Evolutionary conservation across 805 yeast genomes (phyloP), one percentile per base, ranked within the genome.

Genomic region (Metschnikowia cubensis): DNA sequence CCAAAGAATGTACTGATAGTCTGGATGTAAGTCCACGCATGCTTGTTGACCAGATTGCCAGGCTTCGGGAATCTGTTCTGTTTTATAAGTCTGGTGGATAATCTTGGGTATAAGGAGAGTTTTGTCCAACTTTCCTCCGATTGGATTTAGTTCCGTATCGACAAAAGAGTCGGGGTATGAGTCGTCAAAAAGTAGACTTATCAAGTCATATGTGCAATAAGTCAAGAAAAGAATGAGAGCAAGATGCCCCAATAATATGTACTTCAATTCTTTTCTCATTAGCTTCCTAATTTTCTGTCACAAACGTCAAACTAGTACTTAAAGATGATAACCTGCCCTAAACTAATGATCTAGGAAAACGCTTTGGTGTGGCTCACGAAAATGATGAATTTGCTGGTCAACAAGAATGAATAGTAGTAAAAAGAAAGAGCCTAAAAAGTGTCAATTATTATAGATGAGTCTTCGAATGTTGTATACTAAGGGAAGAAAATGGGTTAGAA

Each of bases 11-110:
- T 90, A 90, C 65, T 88, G 83, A 63, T 87, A 91, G 67, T 89
- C 97, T 1, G 94, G 92, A 64, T 91, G 95, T 49, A 85, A 69
- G 53, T 86, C 87, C 38, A 81, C 76, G 63, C 96, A 89, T 22
- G 80, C 79, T 63, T 83, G 77, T 61, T 88, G 96, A 29, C 95
- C 89, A 5, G 76, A 79, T 52, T 71, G 73, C 97, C 97, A 91
- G 43, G 78, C 74, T 45, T 83, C 90, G 2, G 97, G 97, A 14
- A 90, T 80, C 18, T 83, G 78, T 13, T 72, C 76, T 18, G 88
- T 86, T 64, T 87, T 90, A 68, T 91, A 91, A 13, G 97, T 91
- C 67, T 91, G 97, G 64, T 91, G 97, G 49, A 91, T 89, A 64
- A 90, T 89, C 61, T 86, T 87, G 35, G 97, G 97, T 42, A 90